Percentiles rank a stretch among this genome's conserved stretches.
Conservation (phyloP, 2,329 filamentous ascomycete genomes). For the Arthrobotrys conoides region DNA sequence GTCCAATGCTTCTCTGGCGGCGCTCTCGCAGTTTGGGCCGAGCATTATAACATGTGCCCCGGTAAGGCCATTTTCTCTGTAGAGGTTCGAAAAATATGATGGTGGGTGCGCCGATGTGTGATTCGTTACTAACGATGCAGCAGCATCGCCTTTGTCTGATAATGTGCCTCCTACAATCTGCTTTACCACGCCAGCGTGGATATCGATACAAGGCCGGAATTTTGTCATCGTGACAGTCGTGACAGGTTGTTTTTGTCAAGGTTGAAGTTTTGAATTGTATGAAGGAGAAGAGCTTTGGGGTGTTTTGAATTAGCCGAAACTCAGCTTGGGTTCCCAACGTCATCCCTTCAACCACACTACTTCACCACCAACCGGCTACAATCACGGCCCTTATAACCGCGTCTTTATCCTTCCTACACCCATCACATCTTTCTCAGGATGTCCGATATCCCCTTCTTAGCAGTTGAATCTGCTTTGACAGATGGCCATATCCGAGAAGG, state of each 20-base stretch:
- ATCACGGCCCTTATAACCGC: neutral
- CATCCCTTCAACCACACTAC: constrained; percentile 20
- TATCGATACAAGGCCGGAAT: constrained; percentile 96
- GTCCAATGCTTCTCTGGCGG: constrained; percentile 80
- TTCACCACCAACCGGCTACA: constrained; percentile 1
- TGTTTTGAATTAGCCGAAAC: constrained; percentile 39
- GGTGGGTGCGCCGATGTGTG: constrained; percentile 88
- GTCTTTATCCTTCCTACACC: constrained; percentile 13
- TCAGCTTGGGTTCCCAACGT: constrained; percentile 36
- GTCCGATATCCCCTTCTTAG: constrained; percentile 52
- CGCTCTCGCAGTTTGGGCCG: constrained; percentile 85
- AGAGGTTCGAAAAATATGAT: constrained; percentile 83
- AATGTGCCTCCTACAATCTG: constrained; percentile 98
- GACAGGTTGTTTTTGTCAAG: neutral
- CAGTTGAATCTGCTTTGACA: constrained; percentile 41
- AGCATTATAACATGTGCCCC: constrained; percentile 98
- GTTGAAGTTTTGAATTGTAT: neutral
- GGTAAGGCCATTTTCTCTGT: constrained; percentile 79
- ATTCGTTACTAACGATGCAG: constrained; percentile 84
- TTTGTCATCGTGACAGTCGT: constrained; percentile 76
- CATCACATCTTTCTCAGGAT: constrained; percentile 18
- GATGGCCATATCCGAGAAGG: constrained; percentile 52
- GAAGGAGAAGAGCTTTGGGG: constrained; percentile 12
- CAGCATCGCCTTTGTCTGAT: constrained; percentile 70
- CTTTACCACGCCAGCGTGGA: constrained; percentile 97